Conservation (phyloP, 2,329 filamentous ascomycete species). For the Graphilbum ipis-grandicollis region DNA sequence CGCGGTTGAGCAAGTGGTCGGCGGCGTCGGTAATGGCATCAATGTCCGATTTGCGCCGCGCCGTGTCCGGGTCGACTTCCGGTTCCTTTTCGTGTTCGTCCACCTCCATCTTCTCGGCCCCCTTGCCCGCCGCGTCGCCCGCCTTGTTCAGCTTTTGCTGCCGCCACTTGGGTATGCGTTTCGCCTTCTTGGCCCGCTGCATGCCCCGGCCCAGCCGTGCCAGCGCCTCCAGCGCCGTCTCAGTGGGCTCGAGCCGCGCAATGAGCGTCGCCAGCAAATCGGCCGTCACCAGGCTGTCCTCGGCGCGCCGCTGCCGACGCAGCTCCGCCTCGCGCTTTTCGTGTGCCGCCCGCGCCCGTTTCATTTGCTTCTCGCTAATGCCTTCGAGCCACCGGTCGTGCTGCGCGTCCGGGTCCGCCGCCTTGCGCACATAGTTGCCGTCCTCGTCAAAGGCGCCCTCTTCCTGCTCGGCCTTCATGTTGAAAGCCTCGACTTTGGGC, state of each 20-base stretch:
- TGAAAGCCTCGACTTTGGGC: slow-evolving; percentile 90
- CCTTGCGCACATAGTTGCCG: slow-evolving; percentile 84
- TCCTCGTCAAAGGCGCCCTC: slow-evolving; percentile 83
- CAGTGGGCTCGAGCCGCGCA: slow-evolving; percentile 53
- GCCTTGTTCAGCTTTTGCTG: slow-evolving; percentile 39
- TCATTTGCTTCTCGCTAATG: slow-evolving; percentile 85
- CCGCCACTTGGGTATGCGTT: slow-evolving; percentile 48
- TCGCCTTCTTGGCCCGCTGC: slow-evolving; percentile 32
- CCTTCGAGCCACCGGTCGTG: slow-evolving; percentile 91
- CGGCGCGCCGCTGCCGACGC: slow-evolving; percentile 49
- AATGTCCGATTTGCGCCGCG: slow-evolving; percentile 53
- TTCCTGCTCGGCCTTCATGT: slow-evolving; percentile 77
- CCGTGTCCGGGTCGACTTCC: slow-evolving; percentile 49
- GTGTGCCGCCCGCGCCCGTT: slow-evolving; percentile 68
- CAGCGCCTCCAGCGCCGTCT: slow-evolving; percentile 78
- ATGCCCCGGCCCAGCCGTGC: slow-evolving; percentile 59
- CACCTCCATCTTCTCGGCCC: slow-evolving; percentile 50
- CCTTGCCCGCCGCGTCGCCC: slow-evolving; percentile 22
- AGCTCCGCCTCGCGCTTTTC: slow-evolving; percentile 69
- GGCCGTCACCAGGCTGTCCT: slow-evolving; percentile 75
- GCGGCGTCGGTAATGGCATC: slow-evolving; percentile 76
- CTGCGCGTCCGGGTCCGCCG: slow-evolving; percentile 69
- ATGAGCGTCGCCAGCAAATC: slow-evolving; percentile 67
- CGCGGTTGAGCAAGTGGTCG: slow-evolving; percentile 67
- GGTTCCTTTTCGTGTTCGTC: slow-evolving; percentile 35